Percentiles rank a stretch among this genome's conserved stretches.
phyloP scores from a whole-genome alignment of 192 early-diverging fungal species.

The Chytriomyces sp. region DNA sequence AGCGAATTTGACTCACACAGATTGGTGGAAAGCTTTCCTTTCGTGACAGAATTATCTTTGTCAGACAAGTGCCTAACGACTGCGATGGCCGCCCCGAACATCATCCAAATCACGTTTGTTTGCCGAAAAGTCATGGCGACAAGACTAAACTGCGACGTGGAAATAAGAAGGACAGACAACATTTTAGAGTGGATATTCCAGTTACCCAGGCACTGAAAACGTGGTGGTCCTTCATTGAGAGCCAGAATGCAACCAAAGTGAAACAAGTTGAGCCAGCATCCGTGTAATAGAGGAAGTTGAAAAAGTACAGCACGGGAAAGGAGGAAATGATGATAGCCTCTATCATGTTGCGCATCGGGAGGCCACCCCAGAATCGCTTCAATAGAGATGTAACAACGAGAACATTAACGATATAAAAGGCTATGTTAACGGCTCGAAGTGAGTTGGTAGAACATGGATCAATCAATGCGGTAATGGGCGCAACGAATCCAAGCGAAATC shows the following conservation, averaged over 20 bases:
- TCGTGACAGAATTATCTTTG: conserved; percentile 23
- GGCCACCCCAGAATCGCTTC: conserved; percentile 19
- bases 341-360: not conserved
- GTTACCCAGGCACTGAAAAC: conserved; percentile 60
- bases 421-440: conserved; percentile 66
- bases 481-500: not conserved
- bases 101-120: conserved; percentile 90
- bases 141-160: conserved; percentile 28
- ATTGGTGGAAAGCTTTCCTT: conserved; percentile 8
- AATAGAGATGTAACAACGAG: conserved; percentile 13
- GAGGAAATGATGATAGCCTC: conserved; percentile 47
- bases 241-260: conserved; percentile 67
- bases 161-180: not conserved
- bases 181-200: conserved; percentile 2
- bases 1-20: not conserved
- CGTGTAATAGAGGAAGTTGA: conserved; percentile 88
- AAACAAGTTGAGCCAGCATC: conserved; percentile 84
- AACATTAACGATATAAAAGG: conserved; percentile 47
- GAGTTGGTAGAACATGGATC: conserved; percentile 6
- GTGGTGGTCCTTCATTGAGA: conserved; percentile 53
- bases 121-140: conserved; percentile 73
- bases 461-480: not conserved
- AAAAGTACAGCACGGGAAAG: conserved; percentile 86
- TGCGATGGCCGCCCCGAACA: conserved; percentile 59
- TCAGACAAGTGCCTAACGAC: conserved; percentile 26